A percentile compares a stretch with the other conserved stretches of the same genome.
Conservation (phyloP, 176 grass and related monocot species). For the Aegilops longissima region DNA sequence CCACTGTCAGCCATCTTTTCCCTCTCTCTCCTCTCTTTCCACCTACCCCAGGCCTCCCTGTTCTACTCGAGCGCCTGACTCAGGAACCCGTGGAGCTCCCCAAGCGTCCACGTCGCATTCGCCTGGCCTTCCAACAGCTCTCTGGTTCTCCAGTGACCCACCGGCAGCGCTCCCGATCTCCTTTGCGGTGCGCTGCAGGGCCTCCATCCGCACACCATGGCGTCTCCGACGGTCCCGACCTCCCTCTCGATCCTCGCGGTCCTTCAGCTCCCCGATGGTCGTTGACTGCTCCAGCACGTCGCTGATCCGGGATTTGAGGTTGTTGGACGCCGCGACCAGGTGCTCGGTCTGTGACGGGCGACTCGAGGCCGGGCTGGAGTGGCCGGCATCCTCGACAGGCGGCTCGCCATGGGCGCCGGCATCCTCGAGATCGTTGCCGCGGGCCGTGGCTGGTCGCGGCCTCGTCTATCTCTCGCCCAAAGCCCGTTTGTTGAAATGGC, state of each 20-base stretch:
- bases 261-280: conserved; percentile 45
- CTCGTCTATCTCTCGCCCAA: no score
- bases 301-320: conserved; percentile 26
- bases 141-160: conserved; percentile 58
- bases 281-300: conserved; percentile 42
- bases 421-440: no score
- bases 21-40: no score
- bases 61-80: no score
- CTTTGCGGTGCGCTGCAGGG: conserved; percentile 50
- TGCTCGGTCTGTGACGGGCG: conserved; percentile 18
- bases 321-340: conserved; percentile 30
- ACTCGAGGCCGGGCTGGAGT: no score
- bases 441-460: no score
- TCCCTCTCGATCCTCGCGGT: conserved; percentile 45
- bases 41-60: no score
- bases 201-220: conserved; percentile 56
- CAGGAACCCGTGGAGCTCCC: no score
- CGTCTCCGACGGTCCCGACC: conserved; percentile 31
- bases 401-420: no score
- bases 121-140: conserved; percentile 49
- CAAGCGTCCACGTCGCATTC: not conserved
- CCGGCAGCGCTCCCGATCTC: conserved; percentile 43
- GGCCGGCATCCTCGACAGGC: no score
- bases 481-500: no score
- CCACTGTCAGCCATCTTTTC: no score